Base-by-base conservation (phyloP, 768 basidiomycete species). In the Boletus reticuloceps region DNA sequence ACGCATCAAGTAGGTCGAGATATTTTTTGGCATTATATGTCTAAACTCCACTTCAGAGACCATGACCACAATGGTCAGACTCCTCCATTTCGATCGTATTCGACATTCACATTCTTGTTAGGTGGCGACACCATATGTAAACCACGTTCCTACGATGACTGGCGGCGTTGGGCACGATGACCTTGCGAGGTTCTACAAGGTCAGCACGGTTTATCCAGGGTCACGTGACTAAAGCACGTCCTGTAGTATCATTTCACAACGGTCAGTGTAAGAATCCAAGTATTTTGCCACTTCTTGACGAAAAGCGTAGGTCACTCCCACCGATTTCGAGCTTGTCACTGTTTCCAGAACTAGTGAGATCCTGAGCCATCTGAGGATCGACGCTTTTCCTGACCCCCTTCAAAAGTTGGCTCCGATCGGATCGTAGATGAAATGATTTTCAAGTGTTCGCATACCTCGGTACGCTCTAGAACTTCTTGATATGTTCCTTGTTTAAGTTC, bases 341-440 rank as follows among this genome's bases (percentile, higher is more conserved):
- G 65, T 81, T 25, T 78, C 77, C 8, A 69, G 75, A 39, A 77
- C 76, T 5, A 64, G 76, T 75, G 49, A 53, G 69, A 46, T 53
- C 29, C 20, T n/a, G 20, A 40, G 40, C 38, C 9, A 25, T 47
- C 25, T 45, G 22, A 16, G 34, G 32, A 11, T 36, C 42, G 22
- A 51, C 10, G 14, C 40, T 25, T 43, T 14, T 13, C 22, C 48
- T 57, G 41, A 53, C 31, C 17, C 20, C 17, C 34, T 22, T 53
- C 27, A 25, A 38, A 36, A 69, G 72, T 77, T 14, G 77, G 79
- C 16, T 68, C 75, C 4, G 76, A 79, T 55, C 66, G 77, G 27
- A 69, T 79, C 41, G 72, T 78, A 19, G 77, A 80, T 55, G 80
- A 78, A 64, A 76, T 79, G 71, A 75, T 79, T 39, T 76, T 77